phyloP scores from a whole-genome alignment of 2,329 filamentous ascomycete species.

The Cladosporium phlei region DNA sequence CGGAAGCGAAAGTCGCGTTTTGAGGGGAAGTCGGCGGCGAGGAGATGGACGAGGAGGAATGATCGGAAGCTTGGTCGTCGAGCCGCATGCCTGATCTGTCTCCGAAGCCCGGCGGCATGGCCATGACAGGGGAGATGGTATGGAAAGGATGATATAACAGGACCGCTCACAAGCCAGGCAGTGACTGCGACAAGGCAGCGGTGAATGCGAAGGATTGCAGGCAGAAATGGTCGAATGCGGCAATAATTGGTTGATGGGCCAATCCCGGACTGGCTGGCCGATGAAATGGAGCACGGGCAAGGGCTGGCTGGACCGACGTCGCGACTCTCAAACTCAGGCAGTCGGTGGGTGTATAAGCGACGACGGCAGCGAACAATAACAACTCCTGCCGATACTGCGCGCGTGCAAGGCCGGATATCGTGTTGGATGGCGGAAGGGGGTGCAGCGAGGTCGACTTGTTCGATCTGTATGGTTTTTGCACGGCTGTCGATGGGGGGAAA shows the following conservation, averaged over 20 bases:
- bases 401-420: not conserved
- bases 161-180: not conserved
- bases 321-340: too few species aligned
- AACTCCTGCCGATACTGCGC: not conserved
- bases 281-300: too few species aligned
- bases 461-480: not conserved
- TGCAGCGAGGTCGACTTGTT: not conserved
- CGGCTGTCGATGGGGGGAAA: conserved; percentile 3
- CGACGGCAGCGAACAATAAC: conserved; percentile 4
- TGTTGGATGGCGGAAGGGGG: not conserved
- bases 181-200: not conserved
- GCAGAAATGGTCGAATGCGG: conserved; percentile 5
- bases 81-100: conserved; percentile 18
- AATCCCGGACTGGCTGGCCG: conserved; percentile 10
- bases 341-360: conserved; percentile 6
- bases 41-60: conserved; percentile 22
- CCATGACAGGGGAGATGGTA: conserved; percentile 12
- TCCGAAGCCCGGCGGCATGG: conserved; percentile 17
- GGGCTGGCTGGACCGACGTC: conserved; percentile 1
- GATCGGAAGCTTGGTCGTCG: conserved; percentile 20
- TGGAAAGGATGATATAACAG: conserved; percentile 18
- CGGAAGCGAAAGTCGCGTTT: conserved; percentile 14
- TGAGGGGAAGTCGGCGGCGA: conserved; percentile 26
- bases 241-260: conserved; percentile 2
- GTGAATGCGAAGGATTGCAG: too few species aligned